Evolutionary conservation across 1,284 basidiomycete genomes (phyloP), one percentile per base, ranked within the genome.

Genomic region (Trametes versicolor): DNA sequence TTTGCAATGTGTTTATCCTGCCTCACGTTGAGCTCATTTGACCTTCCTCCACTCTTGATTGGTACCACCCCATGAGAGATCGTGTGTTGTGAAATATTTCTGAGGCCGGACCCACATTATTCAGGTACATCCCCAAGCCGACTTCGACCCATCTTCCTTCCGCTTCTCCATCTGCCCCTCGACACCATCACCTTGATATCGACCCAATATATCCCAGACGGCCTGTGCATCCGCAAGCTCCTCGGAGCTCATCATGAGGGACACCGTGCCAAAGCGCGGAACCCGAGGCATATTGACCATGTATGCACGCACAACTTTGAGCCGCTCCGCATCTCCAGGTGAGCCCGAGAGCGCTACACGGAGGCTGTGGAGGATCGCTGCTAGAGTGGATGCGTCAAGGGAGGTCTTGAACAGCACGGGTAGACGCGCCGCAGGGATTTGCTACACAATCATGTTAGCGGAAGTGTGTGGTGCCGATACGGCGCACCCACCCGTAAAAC

Each of bases 391-490:
- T 0, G 92, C 84, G 52, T 92, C 91, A 32, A 94, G 80, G 0
- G 90, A 90, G 0, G 80, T 85, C 70, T 89, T 83, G 76, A 90
- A 91, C 49, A 93, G 75, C 0, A 79, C 66, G 0, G 88, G 87
- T 13, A 92, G 74, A n/a, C 79, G 76, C 8, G 77, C 50, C 0
- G 90, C 85, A 0, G 84, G 76, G 52, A 92, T 80, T 45, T 80
- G 80, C 86, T 91, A 69, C 43, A 13, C n/a, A 10, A 2, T 0
- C 17, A 21, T 3, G 23, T 63, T 37, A 55, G 57, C 2, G 3
- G 6, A 1, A 3, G 21, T 2, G 15, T 8, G 21, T 2, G 4
- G 25, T 13, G n/a, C 23, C 29, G 51, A 49, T 27, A 9, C 15
- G 13, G 15, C 15, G 23, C 10, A 72, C 85, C 50, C 65, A 88